Conservation (phyloP, 208 protist genomes). For the Vickermania ingenoplastis region DNA sequence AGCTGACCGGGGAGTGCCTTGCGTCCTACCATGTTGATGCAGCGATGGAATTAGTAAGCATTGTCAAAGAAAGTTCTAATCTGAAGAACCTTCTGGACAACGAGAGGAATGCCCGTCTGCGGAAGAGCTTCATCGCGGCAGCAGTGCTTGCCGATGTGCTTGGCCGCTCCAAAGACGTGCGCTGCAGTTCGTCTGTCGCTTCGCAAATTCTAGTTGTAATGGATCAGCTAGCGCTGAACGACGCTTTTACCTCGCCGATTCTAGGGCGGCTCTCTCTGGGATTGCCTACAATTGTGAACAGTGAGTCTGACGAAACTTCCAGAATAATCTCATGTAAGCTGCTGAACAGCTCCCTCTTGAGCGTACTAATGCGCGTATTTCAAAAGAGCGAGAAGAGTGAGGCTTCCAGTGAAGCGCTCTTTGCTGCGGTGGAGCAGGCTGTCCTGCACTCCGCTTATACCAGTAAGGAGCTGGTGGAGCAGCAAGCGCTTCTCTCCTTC, state of each 20-base stretch:
- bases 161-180: neutral
- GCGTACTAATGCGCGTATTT: neutral
- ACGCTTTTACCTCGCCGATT: neutral
- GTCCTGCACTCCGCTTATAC: neutral
- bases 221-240: neutral
- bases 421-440: neutral
- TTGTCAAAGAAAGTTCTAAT: neutral
- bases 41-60: neutral
- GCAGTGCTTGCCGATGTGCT: neutral
- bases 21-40: neutral
- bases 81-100: neutral
- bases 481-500: neutral
- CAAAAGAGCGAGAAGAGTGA: neutral
- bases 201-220: neutral
- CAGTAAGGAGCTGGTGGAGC: neutral
- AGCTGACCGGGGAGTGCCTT: neutral
- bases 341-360: neutral
- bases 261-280: neutral
- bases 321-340: neutral
- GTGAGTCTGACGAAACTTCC: neutral
- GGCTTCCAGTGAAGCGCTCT: neutral
- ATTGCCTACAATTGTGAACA: neutral
- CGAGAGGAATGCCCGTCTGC: neutral
- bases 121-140: neutral
- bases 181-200: neutral